Base-by-base conservation (phyloP, 768 basidiomycete species). In the Tulasnella sp. region DNA sequence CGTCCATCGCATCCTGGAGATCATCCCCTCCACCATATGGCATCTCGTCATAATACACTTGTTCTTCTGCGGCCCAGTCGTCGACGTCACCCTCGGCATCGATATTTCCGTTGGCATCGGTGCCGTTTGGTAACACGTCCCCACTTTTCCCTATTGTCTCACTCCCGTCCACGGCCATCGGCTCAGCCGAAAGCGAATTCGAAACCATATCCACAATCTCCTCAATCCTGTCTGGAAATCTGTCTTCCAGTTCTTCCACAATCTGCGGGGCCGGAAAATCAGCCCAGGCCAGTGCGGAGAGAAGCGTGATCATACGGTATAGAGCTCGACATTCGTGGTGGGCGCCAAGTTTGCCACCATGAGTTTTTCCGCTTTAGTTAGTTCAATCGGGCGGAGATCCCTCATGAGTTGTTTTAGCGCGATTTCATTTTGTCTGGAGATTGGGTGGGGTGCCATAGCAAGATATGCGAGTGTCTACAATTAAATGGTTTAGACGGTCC, bases 261-360 rank as follows among this genome's bases (percentile, higher is more conserved):
- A 94, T 84, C 92, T 96, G 52, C n/a, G 23, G 19, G 41, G 19
- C 34, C 17, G n/a, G 36, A 4, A 29, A 46, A 48, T 48, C 8
- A 7, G n/a, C 12, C 25, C 15, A 48, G 4, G 9, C 36, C 36
- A 11, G 48, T n/a, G n/a, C 34, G 42, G 31, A 37, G 43, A 55
- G 54, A 21, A 6, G 31, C 32, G 51, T 36, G 27, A 14, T 77
- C 88, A 43, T 62, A 93, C 91, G 57, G 88, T 84, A 65, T 96
- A 93, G 23, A 96, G 79, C 67, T 92, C 88, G 23, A 94, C 88
- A 0, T 81, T 73, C 45, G 81, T 75, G 6, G 79, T 82, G 1
- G 93, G 93, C 0, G 83, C 84, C 4, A 94, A 75, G 65, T 97
- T 96, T n/a, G 89, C 82, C 34, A 96, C 76, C 65, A 93, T 89